These are phyloP conservation scores for Rhizopogon roseolus DNA, from an alignment of 768 basidiomycete genomes.

Conservation along the genomic window DNA sequence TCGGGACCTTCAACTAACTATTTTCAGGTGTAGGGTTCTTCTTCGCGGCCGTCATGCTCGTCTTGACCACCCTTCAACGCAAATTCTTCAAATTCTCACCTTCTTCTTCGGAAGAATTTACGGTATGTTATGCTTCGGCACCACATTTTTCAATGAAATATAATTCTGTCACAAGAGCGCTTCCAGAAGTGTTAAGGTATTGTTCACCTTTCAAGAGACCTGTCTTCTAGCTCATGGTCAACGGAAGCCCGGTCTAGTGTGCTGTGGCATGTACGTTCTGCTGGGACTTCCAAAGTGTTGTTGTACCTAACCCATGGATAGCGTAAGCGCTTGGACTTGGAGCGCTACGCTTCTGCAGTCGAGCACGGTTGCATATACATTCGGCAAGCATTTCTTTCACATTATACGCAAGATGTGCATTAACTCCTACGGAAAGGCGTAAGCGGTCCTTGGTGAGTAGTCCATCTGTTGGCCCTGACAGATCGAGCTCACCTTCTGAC, in stretches of 20 bases:
- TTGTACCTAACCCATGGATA: constrained; percentile 6
- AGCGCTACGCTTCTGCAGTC: constrained; percentile 53
- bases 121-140: constrained; percentile 21
- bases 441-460: constrained; percentile 41
- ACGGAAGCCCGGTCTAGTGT: constrained; percentile 40
- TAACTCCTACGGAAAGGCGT: constrained; percentile 25
- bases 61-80: constrained; percentile 40
- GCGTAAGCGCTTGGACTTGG: constrained; percentile 55
- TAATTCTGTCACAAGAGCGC: constrained; percentile 28
- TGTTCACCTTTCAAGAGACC: neutral
- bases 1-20: neutral
- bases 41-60: constrained; percentile 43
- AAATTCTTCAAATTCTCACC: constrained; percentile 44
- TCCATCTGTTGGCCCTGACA: neutral
- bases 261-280: constrained; percentile 40
- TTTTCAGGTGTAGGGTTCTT: constrained; percentile 43
- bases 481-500: neutral
- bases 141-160: neutral
- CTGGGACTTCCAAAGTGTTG: neutral
- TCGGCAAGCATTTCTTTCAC: constrained; percentile 18
- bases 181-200: constrained; percentile 41
- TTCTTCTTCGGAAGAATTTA: constrained; percentile 43
- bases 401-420: neutral
- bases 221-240: neutral
- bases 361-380: constrained; percentile 47